Evolutionary conservation across 2,329 filamentous ascomycete species (phyloP).

Genomic region (Fusarium transvaalense): DNA sequence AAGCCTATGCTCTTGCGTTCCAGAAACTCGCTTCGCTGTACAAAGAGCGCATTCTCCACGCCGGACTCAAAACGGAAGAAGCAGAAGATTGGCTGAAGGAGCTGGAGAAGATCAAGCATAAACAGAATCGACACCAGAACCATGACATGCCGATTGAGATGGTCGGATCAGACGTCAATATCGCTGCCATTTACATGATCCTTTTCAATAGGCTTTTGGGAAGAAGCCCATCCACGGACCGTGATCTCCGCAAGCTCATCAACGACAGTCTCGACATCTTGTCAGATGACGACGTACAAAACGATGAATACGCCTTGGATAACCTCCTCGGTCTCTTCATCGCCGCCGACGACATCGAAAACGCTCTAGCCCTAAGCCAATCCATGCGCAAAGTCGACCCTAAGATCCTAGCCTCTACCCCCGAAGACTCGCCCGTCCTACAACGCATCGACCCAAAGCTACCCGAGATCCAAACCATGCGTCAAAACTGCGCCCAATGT

Average conservation of each 20-base stretch:
- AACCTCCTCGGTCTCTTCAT: slow-evolving; percentile 57
- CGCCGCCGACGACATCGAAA: slow-evolving; percentile 54
- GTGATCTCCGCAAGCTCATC: slow-evolving; percentile 52
- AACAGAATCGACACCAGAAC: slow-evolving; percentile 56
- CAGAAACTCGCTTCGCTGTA: slow-evolving; percentile 56
- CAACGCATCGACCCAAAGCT: slow-evolving; percentile 53
- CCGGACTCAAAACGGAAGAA: slow-evolving; percentile 45
- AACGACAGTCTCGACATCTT: slow-evolving; percentile 56
- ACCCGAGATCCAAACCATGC: slow-evolving; percentile 52
- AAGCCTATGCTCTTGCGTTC: slow-evolving; percentile 57
- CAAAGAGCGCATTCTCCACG: slow-evolving; percentile 51
- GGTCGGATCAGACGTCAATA: slow-evolving; percentile 58
- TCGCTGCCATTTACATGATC: slow-evolving; percentile 57
- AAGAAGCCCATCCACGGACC: slow-evolving; percentile 45
- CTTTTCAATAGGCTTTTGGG: slow-evolving; percentile 54
- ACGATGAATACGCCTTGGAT: slow-evolving; percentile 58
- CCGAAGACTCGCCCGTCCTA: slow-evolving; percentile 48
- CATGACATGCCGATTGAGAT: slow-evolving; percentile 57
- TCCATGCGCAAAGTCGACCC: slow-evolving; percentile 56
- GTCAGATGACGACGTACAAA: slow-evolving; percentile 57
- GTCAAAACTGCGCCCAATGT: slow-evolving; percentile 56
- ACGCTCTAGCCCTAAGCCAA: slow-evolving; percentile 55
- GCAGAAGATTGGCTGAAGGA: slow-evolving; percentile 52
- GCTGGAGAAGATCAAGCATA: slow-evolving; percentile 53
- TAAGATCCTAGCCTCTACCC: slow-evolving; percentile 46